A percentile compares a stretch with the other conserved stretches of the same genome.
These are phyloP conservation scores for Ochetophila trinervis DNA, from an alignment of 306 rosid genomes.

Conservation along the genomic window DNA sequence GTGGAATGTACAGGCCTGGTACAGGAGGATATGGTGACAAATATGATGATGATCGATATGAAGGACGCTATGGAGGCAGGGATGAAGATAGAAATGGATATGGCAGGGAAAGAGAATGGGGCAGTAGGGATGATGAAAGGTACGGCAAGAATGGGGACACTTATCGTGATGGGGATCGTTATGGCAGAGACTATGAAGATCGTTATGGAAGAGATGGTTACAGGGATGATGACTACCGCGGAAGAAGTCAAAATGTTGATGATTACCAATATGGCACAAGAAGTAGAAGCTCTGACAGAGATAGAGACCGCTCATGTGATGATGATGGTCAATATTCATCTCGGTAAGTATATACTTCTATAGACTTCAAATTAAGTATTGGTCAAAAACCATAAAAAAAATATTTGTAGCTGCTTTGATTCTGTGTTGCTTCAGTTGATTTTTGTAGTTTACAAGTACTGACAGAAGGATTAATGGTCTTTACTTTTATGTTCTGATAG, in stretches of 20 bases:
- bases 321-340: conserved; percentile 89
- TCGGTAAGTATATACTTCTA: conserved; percentile 47
- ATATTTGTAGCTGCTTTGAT: not conserved
- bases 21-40: conserved; percentile 65
- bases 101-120: conserved; percentile 84
- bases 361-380: not conserved
- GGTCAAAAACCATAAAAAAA: not conserved
- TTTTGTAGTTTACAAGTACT: not conserved
- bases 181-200: conserved; percentile 77
- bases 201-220: conserved; percentile 69
- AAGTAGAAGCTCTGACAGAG: conserved; percentile 84
- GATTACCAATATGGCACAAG: conserved; percentile 61
- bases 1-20: conserved; percentile 86
- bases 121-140: conserved; percentile 79
- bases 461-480: not conserved
- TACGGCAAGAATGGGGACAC: conserved; percentile 44
- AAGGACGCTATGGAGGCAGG: conserved; percentile 46
- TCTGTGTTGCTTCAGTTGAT: not conserved
- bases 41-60: conserved; percentile 76
- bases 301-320: conserved; percentile 53
- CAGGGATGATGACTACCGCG: conserved; percentile 73
- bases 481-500: not conserved
- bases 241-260: conserved; percentile 80
- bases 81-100: conserved; percentile 74
- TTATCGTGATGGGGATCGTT: conserved; percentile 77